Base-by-base conservation (phyloP, 2,329 filamentous ascomycete species). In the Elsinoe perseae region DNA sequence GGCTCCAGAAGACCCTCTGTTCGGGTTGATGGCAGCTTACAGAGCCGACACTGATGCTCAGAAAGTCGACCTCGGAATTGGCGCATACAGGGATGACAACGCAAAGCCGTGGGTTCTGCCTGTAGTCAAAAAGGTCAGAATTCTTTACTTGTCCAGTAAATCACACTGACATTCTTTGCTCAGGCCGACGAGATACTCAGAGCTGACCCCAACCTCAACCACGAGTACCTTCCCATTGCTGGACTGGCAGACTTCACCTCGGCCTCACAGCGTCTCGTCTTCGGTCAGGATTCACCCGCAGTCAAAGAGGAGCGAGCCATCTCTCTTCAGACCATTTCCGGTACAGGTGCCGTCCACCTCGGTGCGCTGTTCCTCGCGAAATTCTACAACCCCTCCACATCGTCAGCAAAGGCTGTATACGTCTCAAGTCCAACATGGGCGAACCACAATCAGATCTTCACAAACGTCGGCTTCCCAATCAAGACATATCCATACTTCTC, bases 371-470 rank as follows among this genome's bases (percentile, higher is more conserved):
- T 98, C 83, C 85, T 98, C 59, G 78, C 87, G 71, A 91, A 86
- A 72, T 98, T 97, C 82, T 95, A 89, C 80, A 78, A 77, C 57
- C 73, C 76, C 12, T 67, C 70, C 55, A 70, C 78, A 67, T 79
- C 80, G 68, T 82, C 80, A 74, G 85, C 82, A 63, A 70, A 70
- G 61, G 82, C 84, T 58, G 82, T 95, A 74, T 96, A 95, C 80
- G 79, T 97, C 72, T 95, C 90, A 67, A 87, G 87, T 72, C 93
- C 93, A 54, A 98, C 93, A 60, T 98, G 93, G 93, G 90, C 87
- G 64, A 98, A 98, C 77, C 93, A 98, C 83, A 85, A 95, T 77
- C 93, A 97, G 74, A 96, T 98, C 79, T 95, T 98, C 77, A 82
- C 79, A 73, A 97, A 97, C 69, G 90, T 96, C 68, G 80, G 81